phyloP scores from a whole-genome alignment of 2,329 filamentous ascomycete genomes.

The Pezicula neosporulosa region DNA sequence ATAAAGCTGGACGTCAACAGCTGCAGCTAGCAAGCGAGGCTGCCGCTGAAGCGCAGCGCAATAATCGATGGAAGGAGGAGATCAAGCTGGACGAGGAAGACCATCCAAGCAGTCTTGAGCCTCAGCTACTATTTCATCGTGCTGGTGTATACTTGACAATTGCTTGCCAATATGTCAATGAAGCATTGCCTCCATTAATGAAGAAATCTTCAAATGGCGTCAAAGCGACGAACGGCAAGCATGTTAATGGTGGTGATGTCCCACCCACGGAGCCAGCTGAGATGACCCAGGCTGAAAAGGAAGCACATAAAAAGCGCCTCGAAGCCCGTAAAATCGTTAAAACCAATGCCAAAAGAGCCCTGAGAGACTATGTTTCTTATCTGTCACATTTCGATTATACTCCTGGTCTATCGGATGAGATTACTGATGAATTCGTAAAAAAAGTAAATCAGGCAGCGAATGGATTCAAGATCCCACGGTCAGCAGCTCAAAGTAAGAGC shows the following conservation, averaged over 20 bases:
- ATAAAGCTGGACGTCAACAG: conserved; percentile 34
- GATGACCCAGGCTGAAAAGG: conserved; percentile 40
- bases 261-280: conserved; percentile 18
- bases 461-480: conserved; percentile 38
- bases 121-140: conserved; percentile 73
- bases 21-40: conserved; percentile 45
- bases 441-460: conserved; percentile 55
- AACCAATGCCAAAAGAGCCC: conserved; percentile 68
- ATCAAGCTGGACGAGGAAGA: conserved; percentile 54
- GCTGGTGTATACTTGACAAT: conserved; percentile 69
- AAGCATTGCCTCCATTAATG: conserved; percentile 40
- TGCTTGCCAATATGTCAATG: conserved; percentile 62
- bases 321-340: conserved; percentile 69
- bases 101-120: conserved; percentile 72
- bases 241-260: conserved; percentile 18
- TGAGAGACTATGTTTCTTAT: conserved; percentile 72
- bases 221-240: conserved; percentile 18
- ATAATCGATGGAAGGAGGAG: conserved; percentile 40
- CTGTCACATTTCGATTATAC: conserved; percentile 76
- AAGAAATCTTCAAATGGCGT: conserved; percentile 15
- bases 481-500: conserved; percentile 19
- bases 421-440: conserved; percentile 45
- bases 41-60: conserved; percentile 26
- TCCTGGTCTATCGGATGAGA: conserved; percentile 38
- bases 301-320: conserved; percentile 39